Conservation (phyloP, 768 basidiomycete species). For the Serendipita sp. region DNA sequence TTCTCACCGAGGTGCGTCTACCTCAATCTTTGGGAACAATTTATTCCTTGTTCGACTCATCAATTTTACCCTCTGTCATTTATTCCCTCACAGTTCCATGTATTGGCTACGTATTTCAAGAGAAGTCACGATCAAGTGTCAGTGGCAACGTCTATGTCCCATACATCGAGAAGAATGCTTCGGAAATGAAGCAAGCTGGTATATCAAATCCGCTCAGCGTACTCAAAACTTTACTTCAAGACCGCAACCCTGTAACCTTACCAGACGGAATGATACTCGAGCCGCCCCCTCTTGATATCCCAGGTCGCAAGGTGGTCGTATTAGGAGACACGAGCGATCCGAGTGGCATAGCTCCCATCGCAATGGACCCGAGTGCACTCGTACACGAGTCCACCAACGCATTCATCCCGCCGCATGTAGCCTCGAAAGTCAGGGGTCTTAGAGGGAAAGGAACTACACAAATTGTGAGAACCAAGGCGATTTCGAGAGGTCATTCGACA, state of each 20-base stretch:
- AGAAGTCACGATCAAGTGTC: slow-evolving; percentile 23
- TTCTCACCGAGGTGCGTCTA: slow-evolving; percentile 49
- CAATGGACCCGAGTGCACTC: slow-evolving; percentile 50
- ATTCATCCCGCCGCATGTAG: slow-evolving; percentile 41
- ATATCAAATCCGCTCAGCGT: slow-evolving; percentile 16
- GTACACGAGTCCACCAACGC: slow-evolving; percentile 81
- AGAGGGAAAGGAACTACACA: slow-evolving; percentile 23
- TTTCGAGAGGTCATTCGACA: slow-evolving; percentile 63
- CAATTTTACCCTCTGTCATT: too few relatives aligned
- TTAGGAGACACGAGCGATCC: slow-evolving; percentile 65
- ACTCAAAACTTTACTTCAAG: slow-evolving; percentile 15
- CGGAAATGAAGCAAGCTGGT: slow-evolving; percentile 18
- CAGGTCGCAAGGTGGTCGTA: slow-evolving; percentile 58
- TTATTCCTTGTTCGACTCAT: not conserved
- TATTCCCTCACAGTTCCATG: slow-evolving; percentile 42
- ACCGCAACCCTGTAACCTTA: slow-evolving; percentile 16
- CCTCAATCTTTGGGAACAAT: not conserved
- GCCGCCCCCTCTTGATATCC: slow-evolving; percentile 16
- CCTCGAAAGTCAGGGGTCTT: slow-evolving; percentile 35
- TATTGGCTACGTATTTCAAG: slow-evolving; percentile 61
- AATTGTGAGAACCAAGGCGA: slow-evolving; percentile 41
- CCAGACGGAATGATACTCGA: slow-evolving; percentile 19
- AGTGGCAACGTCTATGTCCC: slow-evolving; percentile 11
- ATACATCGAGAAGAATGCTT: slow-evolving; percentile 11
- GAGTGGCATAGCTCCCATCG: slow-evolving; percentile 38